Base-by-base conservation (phyloP, 352 stramenopile species). In the Globisporangium radiosum region DNA sequence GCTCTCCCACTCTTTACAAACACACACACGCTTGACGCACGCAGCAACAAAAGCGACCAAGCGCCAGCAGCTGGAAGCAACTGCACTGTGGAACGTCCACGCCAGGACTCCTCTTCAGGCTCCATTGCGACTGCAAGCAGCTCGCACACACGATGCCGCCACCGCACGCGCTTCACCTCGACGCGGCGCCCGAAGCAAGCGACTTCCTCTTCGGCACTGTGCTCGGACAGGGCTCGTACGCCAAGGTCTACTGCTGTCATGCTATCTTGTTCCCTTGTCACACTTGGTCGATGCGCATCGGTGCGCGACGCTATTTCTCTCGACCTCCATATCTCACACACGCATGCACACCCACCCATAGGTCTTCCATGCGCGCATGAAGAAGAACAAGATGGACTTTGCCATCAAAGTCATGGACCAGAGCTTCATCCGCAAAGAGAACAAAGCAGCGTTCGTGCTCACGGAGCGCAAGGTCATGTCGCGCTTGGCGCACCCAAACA, bases 401-500 rank as follows among this genome's bases (percentile, higher is more conserved):
- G 88, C 88, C 3, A 74, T 97, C 52, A 97, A 97, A 62, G 87
- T 97, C 54, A 97, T 97, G 87, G 87, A 97, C 62, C 87, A 97
- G 69, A 71, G 67, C 58, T 93, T 92, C 61, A 95, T 97, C 52
- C 85, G 85, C 71, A 92, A 92, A 67, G 88, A 96, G 67, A 95
- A 96, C 67, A 96, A 97, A 68, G 87, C 87, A 47, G 83, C 76
- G n/a, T 92, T 94, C 59, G 85, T 95, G 54, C 80, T 97, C 57
- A 95, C 86, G n/a, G 88, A 97, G 70, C 81, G 84, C 62, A 90
- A 90, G 56, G 85, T 97, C 62, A 88, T 96, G 72, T 94, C 86
- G 56, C 85, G 83, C 19, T 63, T 97, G n/a, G 69, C 71, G 51
- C 85, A 97, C 61, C 84, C 88, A 13, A 88, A 88, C 68, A 94